Percentiles rank a stretch among this genome's conserved stretches.
These are phyloP conservation scores for Polymyxa betae DNA, from an alignment of 208 protist species.

Conservation along the genomic window DNA sequence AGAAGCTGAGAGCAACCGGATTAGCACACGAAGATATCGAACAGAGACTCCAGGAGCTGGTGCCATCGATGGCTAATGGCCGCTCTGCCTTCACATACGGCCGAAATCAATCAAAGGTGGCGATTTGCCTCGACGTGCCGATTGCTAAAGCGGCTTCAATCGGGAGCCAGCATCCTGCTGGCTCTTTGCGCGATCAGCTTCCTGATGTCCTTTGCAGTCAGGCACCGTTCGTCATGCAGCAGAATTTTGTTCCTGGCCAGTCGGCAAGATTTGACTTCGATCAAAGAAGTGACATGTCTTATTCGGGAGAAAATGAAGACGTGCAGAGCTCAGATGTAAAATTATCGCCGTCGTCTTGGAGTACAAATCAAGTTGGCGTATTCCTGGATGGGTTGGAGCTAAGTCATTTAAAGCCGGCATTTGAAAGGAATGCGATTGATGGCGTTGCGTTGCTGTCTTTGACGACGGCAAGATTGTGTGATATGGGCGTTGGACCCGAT, in stretches of 20 bases:
- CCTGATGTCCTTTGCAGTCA: neutral
- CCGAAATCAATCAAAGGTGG: neutral
- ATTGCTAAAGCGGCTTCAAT: neutral
- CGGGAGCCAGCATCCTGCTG: neutral
- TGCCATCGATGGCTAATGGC: neutral
- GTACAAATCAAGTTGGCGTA: neutral
- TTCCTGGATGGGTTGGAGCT: neutral
- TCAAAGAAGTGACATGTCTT: too few relatives aligned
- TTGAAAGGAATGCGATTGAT: neutral
- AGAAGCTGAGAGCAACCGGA: slow-evolving; percentile 14
- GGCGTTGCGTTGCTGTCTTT: neutral
- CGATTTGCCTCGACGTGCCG: neutral
- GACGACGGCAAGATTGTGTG: neutral
- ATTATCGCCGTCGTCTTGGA: neutral
- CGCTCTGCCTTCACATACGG: neutral
- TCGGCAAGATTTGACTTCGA: neutral
- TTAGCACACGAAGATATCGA: neutral
- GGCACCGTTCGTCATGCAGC: neutral
- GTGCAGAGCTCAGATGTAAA: neutral
- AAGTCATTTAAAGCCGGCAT: neutral
- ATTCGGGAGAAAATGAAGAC: neutral
- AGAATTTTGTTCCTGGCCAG: neutral
- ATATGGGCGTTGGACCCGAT: neutral
- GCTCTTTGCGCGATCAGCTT: neutral
- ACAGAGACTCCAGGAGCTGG: neutral